phyloP scores from a whole-genome alignment of 106 monocot genomes.

The Gastrodia elata region DNA sequence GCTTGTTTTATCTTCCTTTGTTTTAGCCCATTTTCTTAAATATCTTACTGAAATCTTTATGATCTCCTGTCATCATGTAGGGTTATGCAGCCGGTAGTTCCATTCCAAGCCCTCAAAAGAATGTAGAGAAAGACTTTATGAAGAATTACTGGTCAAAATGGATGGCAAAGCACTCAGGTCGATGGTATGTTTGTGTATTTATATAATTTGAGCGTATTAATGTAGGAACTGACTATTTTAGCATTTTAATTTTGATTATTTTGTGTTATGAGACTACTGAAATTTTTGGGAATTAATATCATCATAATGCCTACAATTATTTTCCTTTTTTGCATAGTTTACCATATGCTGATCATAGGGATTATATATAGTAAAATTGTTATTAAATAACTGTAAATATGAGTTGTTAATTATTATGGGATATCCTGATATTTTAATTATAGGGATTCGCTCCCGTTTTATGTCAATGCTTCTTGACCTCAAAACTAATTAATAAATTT shows the following conservation, averaged over 20 bases:
- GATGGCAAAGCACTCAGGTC: conserved; percentile 74
- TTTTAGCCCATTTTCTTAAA: not conserved
- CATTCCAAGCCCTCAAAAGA: conserved; percentile 93
- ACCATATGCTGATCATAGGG: no score
- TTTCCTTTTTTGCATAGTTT: no score
- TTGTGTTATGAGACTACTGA: not conserved
- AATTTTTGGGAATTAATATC: not conserved
- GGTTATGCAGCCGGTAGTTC: conserved; percentile 92
- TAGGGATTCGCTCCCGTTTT: no score
- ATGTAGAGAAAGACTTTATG: conserved; percentile 91
- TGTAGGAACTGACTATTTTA: not conserved
- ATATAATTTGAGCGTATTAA: not conserved
- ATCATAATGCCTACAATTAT: no score
- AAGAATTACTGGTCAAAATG: conserved; percentile 95
- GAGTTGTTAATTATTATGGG: no score
- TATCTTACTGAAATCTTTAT: not conserved
- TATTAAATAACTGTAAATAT: no score
- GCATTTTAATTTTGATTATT: not conserved
- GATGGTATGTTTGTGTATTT: conserved; percentile 40
- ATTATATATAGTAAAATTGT: no score
- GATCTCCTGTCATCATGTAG: conserved; percentile 22
- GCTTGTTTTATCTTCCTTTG: not conserved
- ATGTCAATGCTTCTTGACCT: no score
- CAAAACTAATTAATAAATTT: no score
- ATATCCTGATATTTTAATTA: no score